Base-by-base conservation (phyloP, 164 flowering plant species). In the Vitis amurensis region DNA sequence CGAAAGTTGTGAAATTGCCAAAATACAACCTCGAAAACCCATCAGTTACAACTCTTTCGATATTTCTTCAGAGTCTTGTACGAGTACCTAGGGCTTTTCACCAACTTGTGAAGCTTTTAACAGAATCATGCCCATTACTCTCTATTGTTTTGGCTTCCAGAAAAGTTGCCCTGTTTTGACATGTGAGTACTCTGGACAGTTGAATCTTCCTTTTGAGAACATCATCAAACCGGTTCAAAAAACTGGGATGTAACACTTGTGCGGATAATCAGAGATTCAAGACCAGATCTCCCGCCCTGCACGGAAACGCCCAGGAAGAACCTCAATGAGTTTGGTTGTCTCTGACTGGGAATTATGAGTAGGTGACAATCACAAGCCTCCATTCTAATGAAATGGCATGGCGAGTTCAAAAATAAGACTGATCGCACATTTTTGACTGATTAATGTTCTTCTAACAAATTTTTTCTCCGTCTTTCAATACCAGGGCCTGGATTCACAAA, bases 1-100 rank as follows among this genome's bases (percentile, higher is more conserved):
- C 98, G 92, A 77, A 91, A 95, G 71, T 95, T 91, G 83, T 92
- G 93, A 74, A 95, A 95, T 77, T 93, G 93, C 99, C 99, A 95
- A 77, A 90, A 89, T 62, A 91, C 59, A 67, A 91, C 73, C 96
- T 83, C 63, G 86, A 19, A 64, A 93, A 95, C 15, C 85, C 86
- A 79, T 89, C 91, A 77, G n/a, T 77, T 82, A 37, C 81, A 64
- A 72, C 70, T 79, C 92, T n/a, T 88, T 71, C 84, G 88, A 63
- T 81, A 82, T 55, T 86, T 90, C 58, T n/a, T 95, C 99, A 75
- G 98, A 85, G 78, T 95, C 99, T 69, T 89, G 89, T 62, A 88
- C 23, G 93, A 76, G 67, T 75, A 59, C 69, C 92, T 88, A 17
- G n/a, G 82, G 69, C 62, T 87, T 91, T 68, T 87, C 99, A 70